These are phyloP conservation scores for Globisporangium perplexum DNA, from an alignment of 352 stramenopile species.

Conservation along the genomic window DNA sequence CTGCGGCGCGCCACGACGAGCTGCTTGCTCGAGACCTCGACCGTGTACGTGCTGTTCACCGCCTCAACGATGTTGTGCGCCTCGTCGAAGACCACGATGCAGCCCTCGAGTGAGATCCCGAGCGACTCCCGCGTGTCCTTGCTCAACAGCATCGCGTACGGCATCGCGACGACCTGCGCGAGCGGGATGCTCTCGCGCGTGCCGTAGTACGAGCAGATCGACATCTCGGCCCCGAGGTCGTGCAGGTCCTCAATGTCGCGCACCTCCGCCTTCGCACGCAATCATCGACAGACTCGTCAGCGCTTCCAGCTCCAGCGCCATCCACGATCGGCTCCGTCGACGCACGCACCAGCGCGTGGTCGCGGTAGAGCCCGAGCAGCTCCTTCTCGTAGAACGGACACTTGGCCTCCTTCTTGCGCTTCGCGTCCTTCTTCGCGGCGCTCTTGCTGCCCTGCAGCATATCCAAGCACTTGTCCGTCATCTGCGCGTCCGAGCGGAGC, in stretches of 20 bases:
- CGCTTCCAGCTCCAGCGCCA: neutral
- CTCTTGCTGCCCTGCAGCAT: constrained; percentile 78
- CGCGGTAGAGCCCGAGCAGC: constrained; percentile 59
- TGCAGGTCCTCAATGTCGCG: constrained; percentile 97
- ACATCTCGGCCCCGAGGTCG: constrained; percentile 84
- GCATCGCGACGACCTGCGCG: constrained; percentile 89
- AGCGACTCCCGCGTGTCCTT: constrained; percentile 88
- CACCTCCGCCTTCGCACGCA: constrained; percentile 46
- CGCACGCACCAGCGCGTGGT: constrained; percentile 65
- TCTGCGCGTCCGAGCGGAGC: constrained; percentile 65
- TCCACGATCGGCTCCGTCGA: neutral
- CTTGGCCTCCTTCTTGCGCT: constrained; percentile 41
- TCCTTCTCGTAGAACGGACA: constrained; percentile 84
- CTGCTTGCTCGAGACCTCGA: constrained; percentile 69
- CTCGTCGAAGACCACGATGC: constrained; percentile 98
- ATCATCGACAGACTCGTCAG: neutral
- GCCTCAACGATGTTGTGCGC: constrained; percentile 98
- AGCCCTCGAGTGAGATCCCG: constrained; percentile 79
- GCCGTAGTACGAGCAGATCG: constrained; percentile 98
- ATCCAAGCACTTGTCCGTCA: constrained; percentile 82
- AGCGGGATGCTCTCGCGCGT: constrained; percentile 83
- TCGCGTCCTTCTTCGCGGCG: constrained; percentile 15
- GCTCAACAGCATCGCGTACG: constrained; percentile 92
- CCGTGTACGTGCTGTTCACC: constrained; percentile 90
- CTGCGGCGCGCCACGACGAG: constrained; percentile 61